Evolutionary conservation across 2,329 filamentous ascomycete genomes (phyloP).

Genomic region (Podosphaera xanthii): DNA sequence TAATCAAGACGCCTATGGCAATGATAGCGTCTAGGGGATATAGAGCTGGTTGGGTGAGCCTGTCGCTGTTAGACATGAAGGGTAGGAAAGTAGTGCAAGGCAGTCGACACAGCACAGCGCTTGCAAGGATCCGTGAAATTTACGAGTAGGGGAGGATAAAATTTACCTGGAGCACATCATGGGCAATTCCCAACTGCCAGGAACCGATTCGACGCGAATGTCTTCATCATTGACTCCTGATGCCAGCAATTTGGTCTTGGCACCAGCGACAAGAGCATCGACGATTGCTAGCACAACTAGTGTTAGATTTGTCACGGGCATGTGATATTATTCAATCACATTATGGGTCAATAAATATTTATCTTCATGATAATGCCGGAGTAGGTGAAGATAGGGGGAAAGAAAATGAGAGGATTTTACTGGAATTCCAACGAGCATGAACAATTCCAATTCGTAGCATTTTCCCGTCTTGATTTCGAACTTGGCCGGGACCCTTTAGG

Average conservation of each 20-base stretch:
- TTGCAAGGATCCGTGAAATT: neutral
- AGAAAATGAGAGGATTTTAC: slow-evolving; percentile 4
- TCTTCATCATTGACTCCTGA: slow-evolving; percentile 72
- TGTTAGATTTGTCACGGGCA: neutral
- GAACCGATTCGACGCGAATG: slow-evolving; percentile 73
- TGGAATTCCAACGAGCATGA: slow-evolving; percentile 77
- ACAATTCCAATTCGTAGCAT: slow-evolving; percentile 78
- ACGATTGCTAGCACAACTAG: slow-evolving; percentile 40
- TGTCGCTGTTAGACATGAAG: neutral
- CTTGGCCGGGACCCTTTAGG: slow-evolving; percentile 37
- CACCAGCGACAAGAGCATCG: slow-evolving; percentile 58
- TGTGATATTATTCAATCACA: neutral
- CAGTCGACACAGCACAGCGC: slow-evolving; percentile 14
- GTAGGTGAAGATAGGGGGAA: neutral
- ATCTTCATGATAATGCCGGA: neutral
- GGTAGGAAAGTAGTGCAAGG: no score
- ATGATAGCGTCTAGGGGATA: slow-evolving; percentile 76
- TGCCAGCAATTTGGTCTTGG: slow-evolving; percentile 52
- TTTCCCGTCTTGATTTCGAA: slow-evolving; percentile 41
- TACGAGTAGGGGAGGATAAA: neutral
- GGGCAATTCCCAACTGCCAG: slow-evolving; percentile 84
- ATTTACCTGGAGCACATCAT: slow-evolving; percentile 40
- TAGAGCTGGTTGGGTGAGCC: neutral
- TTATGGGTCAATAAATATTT: neutral
- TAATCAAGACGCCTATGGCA: slow-evolving; percentile 88